Conservation (phyloP, 2,329 filamentous ascomycete genomes). For the Septoria linicola region DNA sequence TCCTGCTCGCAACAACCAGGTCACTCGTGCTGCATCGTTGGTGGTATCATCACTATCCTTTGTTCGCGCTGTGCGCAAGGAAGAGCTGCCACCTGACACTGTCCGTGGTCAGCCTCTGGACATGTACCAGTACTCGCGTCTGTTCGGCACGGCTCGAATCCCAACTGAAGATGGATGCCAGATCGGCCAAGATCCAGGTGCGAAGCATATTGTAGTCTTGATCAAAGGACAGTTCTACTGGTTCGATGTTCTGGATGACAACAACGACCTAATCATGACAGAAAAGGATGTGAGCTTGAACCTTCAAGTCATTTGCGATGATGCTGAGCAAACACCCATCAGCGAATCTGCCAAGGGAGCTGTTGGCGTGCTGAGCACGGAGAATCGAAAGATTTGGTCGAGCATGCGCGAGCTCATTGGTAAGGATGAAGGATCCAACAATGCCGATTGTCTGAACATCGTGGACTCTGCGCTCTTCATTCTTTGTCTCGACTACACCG, state of each 20-base stretch:
- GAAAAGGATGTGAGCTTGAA: conserved; percentile 92
- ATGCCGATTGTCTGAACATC: conserved; percentile 91
- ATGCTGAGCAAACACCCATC: conserved; percentile 84
- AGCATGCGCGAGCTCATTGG: conserved; percentile 84
- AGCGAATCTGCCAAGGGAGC: conserved; percentile 95
- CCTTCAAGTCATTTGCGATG: conserved; percentile 85
- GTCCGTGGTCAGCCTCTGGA: conserved; percentile 80
- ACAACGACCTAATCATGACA: conserved; percentile 93
- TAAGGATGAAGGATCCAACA: conserved; percentile 83
- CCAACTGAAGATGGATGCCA: conserved; percentile 93
- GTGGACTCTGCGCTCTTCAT: conserved; percentile 93
- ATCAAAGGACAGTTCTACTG: conserved; percentile 97
- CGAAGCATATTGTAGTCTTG: conserved; percentile 89
- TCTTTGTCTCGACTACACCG: conserved; percentile 88
- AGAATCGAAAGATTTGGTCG: conserved; percentile 96
- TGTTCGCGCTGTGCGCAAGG: conserved; percentile 85
- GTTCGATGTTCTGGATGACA: conserved; percentile 96
- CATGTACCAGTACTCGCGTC: conserved; percentile 96
- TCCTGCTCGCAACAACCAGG: conserved; percentile 92
- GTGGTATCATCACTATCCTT: conserved; percentile 89
- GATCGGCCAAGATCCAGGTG: conserved; percentile 90
- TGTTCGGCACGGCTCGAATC: conserved; percentile 92
- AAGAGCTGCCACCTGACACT: conserved; percentile 87
- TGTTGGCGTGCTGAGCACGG: conserved; percentile 87
- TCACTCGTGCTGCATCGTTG: conserved; percentile 88